Evolutionary conservation across 164 flowering plant species (phyloP), one percentile per base, ranked within the genome.

Genomic region (Amborella trichopoda): DNA sequence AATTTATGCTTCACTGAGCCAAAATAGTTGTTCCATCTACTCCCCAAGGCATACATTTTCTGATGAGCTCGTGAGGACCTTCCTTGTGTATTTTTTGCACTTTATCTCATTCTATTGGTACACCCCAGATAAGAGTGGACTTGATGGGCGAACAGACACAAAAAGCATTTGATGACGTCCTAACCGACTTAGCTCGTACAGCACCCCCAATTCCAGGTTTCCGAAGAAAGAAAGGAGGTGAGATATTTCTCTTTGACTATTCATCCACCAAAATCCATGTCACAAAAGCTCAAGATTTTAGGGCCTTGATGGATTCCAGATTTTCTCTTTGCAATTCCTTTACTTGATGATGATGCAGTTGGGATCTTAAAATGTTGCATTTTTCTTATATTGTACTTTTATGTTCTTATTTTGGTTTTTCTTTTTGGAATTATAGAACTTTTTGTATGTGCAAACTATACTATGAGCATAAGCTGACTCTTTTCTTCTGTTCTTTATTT

Each of bases 141-240:
- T 40, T 83, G 60, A 46, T 70, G 32, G 83, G 81, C 24, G 63
- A 60, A 51, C 73, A 76, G 24, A 83, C 94, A 33, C 69, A 75
- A 44, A 74, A 61, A 36, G 72, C 65, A 22, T 79, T 73, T 61
- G 73, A 69, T 52, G 58, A 58, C 27, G 74, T 78, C 43, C 60
- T 84, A 63, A 65, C 65, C 50, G 69, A 71, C 61, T 70, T 84
- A 53, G 83, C 73, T 44, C 72, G 72, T 34, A 52, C 82, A 32
- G 89, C 90, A 43, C 94, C 94, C 26, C 84, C 89, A 6, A 54
- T 81, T 68, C 94, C 94, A 25, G 89, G 94, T 25, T 84, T 84
- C 58, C 84, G 90, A 37, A 38, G 65, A 56, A 54, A 62, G 37
- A 84, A 81, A 77, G 86, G 94, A 73, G 89, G 89, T 78, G 62